Base-by-base conservation (phyloP, 176 grass and related monocot genomes). In the Leersia perrieri region DNA sequence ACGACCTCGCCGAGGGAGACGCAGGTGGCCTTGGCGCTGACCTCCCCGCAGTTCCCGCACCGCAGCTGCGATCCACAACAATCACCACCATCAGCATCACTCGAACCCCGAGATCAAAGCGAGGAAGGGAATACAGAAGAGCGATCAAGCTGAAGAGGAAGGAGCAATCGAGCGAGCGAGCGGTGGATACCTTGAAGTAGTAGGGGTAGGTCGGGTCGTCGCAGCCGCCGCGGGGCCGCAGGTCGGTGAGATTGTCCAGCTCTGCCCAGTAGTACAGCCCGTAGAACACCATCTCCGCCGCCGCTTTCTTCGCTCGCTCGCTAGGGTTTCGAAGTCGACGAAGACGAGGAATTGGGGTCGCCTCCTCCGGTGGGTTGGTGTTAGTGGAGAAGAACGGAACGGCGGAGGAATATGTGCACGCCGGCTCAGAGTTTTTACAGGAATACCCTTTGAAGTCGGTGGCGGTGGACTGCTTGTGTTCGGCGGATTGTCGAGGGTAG, bases 181-280 rank as follows among this genome's bases (percentile, higher is more conserved):
- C 45, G 11, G 57, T n/a, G n/a, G n/a, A n/a, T n/a, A 89, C 95
- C 92, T 97, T 92, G 63, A 97, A 92, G 88, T 94, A 90, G 92
- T 94, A 97, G 30, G 89, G 68, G 85, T 78, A 90, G 72, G 61
- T 73, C 65, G 92, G 95, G 68, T 97, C 95, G 77, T 90, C 88
- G 77, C 89, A 92, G 63, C 92, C 95, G 65, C 42, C 58, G 45
- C 14, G 32, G 22, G 87, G 95, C 80, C 91, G 90, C 84, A 97
- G 80, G 64, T 97, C 75, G 85, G 87, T 89, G 53, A 97, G 92
- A 70, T 80, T 83, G 44, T 94, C 86, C 67, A 97, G 88, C 83
- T 94, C 95, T 69, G 92, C 95, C 42, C 89, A 85, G 49, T 90
- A 74, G 27, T 51, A 30, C 62, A 97, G 84, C 72, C 86, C 80